These are phyloP conservation scores for Phytophthora hybrid DNA, from an alignment of 352 stramenopile genomes.

Conservation along the genomic window DNA sequence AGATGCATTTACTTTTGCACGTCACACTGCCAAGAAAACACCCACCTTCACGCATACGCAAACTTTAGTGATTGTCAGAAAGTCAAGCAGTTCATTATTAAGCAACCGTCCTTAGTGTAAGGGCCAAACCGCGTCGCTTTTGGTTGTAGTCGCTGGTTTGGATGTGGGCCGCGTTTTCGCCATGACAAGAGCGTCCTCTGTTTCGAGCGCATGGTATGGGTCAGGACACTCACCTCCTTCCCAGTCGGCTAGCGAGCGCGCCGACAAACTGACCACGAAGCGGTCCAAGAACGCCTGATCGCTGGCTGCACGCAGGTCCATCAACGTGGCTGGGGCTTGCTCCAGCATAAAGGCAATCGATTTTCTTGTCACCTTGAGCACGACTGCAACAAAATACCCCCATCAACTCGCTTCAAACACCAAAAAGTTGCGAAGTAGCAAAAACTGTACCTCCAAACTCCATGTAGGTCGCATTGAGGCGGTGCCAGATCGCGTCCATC, in stretches of 20 bases:
- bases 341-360: conserved; percentile 68
- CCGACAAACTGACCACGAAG: conserved; percentile 66
- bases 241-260: conserved; percentile 62
- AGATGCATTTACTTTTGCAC: too few relatives aligned
- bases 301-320: conserved; percentile 59
- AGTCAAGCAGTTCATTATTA: background rate
- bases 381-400: conserved; percentile 47
- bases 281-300: conserved; percentile 77
- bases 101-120: conserved; percentile 20
- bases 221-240: conserved; percentile 82
- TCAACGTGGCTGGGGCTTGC: conserved; percentile 59
- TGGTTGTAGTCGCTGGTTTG: conserved; percentile 16
- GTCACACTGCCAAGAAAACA: too few relatives aligned
- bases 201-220: conserved; percentile 66
- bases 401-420: conserved; percentile 1
- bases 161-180: conserved; percentile 30
- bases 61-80: too few relatives aligned
- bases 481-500: conserved; percentile 83
- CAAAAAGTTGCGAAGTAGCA: background rate
- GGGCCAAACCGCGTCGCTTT: conserved; percentile 33
- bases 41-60: too few relatives aligned
- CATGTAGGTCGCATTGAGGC: conserved; percentile 87
- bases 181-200: conserved; percentile 60
- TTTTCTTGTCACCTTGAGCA: conserved; percentile 76
- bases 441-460: conserved; percentile 78